Evolutionary conservation across 2,329 filamentous ascomycete genomes (phyloP).

Genomic region (Huntiella moniliformis): DNA sequence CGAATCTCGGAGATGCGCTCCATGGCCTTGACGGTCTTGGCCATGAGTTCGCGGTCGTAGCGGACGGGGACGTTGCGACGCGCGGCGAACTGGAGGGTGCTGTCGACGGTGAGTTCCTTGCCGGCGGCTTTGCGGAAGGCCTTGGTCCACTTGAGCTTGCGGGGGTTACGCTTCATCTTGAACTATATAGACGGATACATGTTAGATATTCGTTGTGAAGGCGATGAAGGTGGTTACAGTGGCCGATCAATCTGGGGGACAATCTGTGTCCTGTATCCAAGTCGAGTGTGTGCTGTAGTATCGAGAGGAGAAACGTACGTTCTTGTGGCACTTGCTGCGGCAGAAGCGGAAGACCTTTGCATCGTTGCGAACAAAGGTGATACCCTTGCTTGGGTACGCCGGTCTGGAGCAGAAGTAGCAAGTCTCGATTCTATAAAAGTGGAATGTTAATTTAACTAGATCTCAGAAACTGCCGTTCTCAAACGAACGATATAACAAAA

Average conservation of each 20-base stretch:
- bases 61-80: conserved; percentile 86
- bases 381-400: conserved; percentile 37
- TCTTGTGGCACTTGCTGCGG: conserved; percentile 40
- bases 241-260: background rate
- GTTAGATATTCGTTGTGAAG: background rate
- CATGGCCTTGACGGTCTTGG: conserved; percentile 83
- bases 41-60: conserved; percentile 84
- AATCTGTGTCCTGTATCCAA: too few species aligned
- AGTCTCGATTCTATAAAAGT: conserved; percentile 22
- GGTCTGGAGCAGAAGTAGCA: conserved; percentile 30
- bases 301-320: conserved; percentile 21
- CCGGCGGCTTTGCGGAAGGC: conserved; percentile 63
- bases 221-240: background rate
- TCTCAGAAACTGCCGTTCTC: background rate
- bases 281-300: too few species aligned
- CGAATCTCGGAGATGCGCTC: conserved; percentile 75
- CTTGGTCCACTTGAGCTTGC: conserved; percentile 96
- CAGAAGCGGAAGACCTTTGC: conserved; percentile 36
- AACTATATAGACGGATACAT: conserved; percentile 29
- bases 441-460: conserved; percentile 1
- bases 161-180: conserved; percentile 96
- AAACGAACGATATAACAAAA: background rate
- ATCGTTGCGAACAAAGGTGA: conserved; percentile 32
- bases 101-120: conserved; percentile 84
- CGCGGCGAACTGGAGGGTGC: conserved; percentile 77